Base-by-base conservation (phyloP, 345 rosid genomes). In the Salix dunnii region DNA sequence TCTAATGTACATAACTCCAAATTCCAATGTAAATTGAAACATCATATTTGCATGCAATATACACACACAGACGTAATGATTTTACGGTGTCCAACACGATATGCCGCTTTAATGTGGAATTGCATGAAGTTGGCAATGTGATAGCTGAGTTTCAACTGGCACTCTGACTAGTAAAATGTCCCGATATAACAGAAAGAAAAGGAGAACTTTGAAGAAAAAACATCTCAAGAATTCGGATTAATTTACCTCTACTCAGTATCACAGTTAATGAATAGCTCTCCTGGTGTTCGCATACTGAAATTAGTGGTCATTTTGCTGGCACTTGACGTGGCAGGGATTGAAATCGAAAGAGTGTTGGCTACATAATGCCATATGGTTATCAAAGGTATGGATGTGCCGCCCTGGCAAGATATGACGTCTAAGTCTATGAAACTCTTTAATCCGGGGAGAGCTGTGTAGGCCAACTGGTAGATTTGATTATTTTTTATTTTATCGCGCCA, bases 1-100 rank as follows among this genome's bases (percentile, higher is more conserved):
- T 85, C 92, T 68, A 86, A 85, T 89, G 94, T 90, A 84, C 83
- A 88, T 90, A 86, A 77, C 74, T 51, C 51, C 36, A 38, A 68
- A 42, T 73, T 68, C 63, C 42, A 35, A 66, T 3, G 43, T 62
- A 63, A 60, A 83, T 74, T 79, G 82, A 80, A 81, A 75, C 35
- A 66, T 76, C 25, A 11, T 55, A 70, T 35, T 31, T 14, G 36
- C 77, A 62, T 70, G 55, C 25, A 68, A 6, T 53, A 69, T 73
- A 71, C 42, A 68, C 70, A 71, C 35, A 30, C 28, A 3, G 13
- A 62, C 28, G 69, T 6, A 66, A 20, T 66, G 18, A 27, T 42
- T 38, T 55, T 17, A 43, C 35, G 23, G 31, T 48, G 38, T 68
- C 68, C 31, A 30, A 1, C 31, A 30, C 31, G 31, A 30, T 1